A percentile compares a stretch with the other conserved stretches of the same genome.
Evolutionary conservation across 805 yeast genomes (phyloP).

Genomic region (Scheffersomyces coipomensis): DNA sequence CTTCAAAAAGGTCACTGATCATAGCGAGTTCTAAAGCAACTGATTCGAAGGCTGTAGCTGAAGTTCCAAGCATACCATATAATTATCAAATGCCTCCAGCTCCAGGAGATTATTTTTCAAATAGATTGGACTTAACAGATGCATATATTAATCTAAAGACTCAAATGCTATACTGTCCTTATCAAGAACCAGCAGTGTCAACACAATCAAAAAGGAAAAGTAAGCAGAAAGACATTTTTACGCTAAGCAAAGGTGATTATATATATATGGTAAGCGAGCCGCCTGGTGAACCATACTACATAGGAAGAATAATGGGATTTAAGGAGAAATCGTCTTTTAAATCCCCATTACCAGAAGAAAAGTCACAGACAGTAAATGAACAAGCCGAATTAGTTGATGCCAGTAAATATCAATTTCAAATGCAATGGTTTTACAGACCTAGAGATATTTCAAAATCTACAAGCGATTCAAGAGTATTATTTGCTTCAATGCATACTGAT

Average conservation of each 20-base stretch:
- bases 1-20: slow-evolving; percentile 2
- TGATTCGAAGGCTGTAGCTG: neutral
- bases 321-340: slow-evolving; percentile 10
- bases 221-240: slow-evolving; percentile 22
- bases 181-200: slow-evolving; percentile 13
- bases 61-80: slow-evolving; percentile 26
- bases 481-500: slow-evolving; percentile 84
- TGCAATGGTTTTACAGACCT: slow-evolving; percentile 92
- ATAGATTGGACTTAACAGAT: slow-evolving; percentile 36
- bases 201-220: neutral
- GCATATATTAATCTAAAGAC: slow-evolving; percentile 39
- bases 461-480: slow-evolving; percentile 71
- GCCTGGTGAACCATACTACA: slow-evolving; percentile 90
- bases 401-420: slow-evolving; percentile 55
- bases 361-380: neutral
- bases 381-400: slow-evolving; percentile 38
- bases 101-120: slow-evolving; percentile 40
- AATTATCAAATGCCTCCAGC: slow-evolving; percentile 52
- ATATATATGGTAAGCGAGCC: slow-evolving; percentile 89
- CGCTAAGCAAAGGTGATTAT: slow-evolving; percentile 55
- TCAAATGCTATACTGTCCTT: slow-evolving; percentile 39
- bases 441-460: slow-evolving; percentile 72
- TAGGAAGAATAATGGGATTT: slow-evolving; percentile 82
- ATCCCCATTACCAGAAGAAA: slow-evolving; percentile 1
- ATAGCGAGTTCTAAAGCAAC: neutral